Conservation (phyloP, 169 alveolate species). For the Plasmodium malariae region DNA sequence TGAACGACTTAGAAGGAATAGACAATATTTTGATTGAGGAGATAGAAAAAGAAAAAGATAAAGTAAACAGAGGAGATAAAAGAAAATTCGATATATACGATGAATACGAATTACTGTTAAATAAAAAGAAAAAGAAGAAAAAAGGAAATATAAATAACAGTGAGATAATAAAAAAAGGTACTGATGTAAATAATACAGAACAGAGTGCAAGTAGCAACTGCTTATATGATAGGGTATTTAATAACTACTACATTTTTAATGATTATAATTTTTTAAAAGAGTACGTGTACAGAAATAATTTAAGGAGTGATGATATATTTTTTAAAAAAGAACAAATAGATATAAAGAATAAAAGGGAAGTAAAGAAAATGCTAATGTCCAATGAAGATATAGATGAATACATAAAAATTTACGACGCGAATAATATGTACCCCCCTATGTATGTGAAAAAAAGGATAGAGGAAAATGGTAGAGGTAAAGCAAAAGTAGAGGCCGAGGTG, state of each 20-base stretch:
- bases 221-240: constrained; percentile 2
- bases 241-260: constrained; percentile 45
- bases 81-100: constrained; percentile 49
- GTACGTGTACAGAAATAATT: constrained; percentile 40
- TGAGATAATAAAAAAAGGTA: neutral
- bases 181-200: neutral
- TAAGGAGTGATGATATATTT: constrained; percentile 57
- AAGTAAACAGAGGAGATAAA: constrained; percentile 25
- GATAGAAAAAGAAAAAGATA: constrained; percentile 30
- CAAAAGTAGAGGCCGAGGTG: neutral
- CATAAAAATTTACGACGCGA: constrained; percentile 35
- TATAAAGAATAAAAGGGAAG: constrained; percentile 5
- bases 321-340: constrained; percentile 33
- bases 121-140: constrained; percentile 31
- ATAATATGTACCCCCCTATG: constrained; percentile 44
- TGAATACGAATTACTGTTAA: constrained; percentile 42
- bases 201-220: neutral
- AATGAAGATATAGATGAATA: constrained; percentile 48
- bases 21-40: constrained; percentile 49
- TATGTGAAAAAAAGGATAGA: constrained; percentile 15
- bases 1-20: constrained; percentile 22
- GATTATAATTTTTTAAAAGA: constrained; percentile 38
- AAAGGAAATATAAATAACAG: neutral
- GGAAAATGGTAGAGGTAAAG: no score
- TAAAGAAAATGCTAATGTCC: constrained; percentile 2